A percentile compares a stretch with the other conserved stretches of the same genome.
Conservation (phyloP, 2,329 filamentous ascomycete species). For the Claviceps citrina region DNA sequence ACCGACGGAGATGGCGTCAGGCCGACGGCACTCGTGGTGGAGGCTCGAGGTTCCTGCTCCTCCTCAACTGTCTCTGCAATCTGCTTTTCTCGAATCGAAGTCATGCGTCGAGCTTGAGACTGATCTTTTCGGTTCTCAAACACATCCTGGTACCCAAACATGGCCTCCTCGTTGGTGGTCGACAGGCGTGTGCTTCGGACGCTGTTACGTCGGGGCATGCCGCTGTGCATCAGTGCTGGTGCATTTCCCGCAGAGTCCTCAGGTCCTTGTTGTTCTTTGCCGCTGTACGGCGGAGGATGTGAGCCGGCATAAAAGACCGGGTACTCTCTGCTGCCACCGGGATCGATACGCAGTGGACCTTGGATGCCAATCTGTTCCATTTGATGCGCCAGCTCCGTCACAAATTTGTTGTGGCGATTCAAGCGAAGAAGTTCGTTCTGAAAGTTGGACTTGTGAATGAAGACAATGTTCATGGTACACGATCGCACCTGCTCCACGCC, state of each 20-base stretch:
- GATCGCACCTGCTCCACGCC: conserved; percentile 70
- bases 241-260: conserved; percentile 7
- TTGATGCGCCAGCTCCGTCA: conserved; percentile 74
- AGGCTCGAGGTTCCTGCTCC: conserved; percentile 9
- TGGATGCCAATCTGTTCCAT: conserved; percentile 77
- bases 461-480: conserved; percentile 79
- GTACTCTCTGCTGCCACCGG: conserved; percentile 53
- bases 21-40: background rate
- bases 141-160: conserved; percentile 30
- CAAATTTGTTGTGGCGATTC: conserved; percentile 84
- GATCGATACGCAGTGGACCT: conserved; percentile 46
- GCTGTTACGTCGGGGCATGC: conserved; percentile 8
- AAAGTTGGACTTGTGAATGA: conserved; percentile 96
- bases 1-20: background rate
- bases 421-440: conserved; percentile 88
- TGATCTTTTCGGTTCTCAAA: conserved; percentile 27
- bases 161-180: conserved; percentile 17
- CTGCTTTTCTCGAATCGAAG: conserved; percentile 24
- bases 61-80: conserved; percentile 15
- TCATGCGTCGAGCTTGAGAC: conserved; percentile 19
- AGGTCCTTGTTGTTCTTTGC: conserved; percentile 13
- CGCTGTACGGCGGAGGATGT: conserved; percentile 19
- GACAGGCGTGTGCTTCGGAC: conserved; percentile 7
- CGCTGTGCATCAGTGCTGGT: conserved; percentile 6
- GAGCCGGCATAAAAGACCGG: conserved; percentile 41